These are phyloP conservation scores for Astrothelium macrocarpum DNA, from an alignment of 495 filamentous ascomycete genomes.

Conservation along the genomic window DNA sequence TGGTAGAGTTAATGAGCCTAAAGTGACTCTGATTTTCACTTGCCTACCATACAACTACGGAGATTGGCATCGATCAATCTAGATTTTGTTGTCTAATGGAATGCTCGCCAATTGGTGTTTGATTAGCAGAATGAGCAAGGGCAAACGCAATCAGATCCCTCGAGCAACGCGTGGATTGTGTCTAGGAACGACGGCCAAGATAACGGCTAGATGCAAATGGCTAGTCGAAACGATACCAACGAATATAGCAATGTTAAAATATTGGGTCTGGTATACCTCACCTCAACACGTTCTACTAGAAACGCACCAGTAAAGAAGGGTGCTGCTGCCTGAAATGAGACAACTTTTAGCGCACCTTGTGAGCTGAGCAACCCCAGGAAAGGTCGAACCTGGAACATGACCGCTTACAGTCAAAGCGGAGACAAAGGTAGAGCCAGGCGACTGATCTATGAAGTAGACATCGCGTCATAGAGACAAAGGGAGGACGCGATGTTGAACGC, in stretches of 20 bases:
- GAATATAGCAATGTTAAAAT: neutral
- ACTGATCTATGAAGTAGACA: neutral
- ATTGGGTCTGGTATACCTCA: neutral
- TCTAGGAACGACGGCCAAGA: neutral
- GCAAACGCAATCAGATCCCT: neutral
- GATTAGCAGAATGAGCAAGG: slow-evolving; percentile 7
- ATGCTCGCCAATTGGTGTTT: slow-evolving; percentile 1
- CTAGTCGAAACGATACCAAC: neutral
- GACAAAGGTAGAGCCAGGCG: neutral
- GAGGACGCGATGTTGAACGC: slow-evolving; percentile 1
- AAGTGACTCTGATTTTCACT: neutral
- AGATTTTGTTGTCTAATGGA: neutral
- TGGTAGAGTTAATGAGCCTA: neutral
- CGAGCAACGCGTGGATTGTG: slow-evolving; percentile 5
- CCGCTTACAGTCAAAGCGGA: too few relatives aligned
- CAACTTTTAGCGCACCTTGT: neutral
- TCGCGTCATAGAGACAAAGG: neutral
- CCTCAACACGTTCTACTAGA: neutral
- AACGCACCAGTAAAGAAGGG: neutral
- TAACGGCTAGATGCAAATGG: neutral
- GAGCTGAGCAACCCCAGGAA: too few relatives aligned
- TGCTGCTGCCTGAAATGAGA: neutral
- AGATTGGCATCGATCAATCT: neutral
- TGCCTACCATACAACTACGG: neutral
- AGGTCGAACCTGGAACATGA: too few relatives aligned